Evolutionary conservation across 345 rosid species (phyloP).

Genomic region (Lepidium didymum): DNA sequence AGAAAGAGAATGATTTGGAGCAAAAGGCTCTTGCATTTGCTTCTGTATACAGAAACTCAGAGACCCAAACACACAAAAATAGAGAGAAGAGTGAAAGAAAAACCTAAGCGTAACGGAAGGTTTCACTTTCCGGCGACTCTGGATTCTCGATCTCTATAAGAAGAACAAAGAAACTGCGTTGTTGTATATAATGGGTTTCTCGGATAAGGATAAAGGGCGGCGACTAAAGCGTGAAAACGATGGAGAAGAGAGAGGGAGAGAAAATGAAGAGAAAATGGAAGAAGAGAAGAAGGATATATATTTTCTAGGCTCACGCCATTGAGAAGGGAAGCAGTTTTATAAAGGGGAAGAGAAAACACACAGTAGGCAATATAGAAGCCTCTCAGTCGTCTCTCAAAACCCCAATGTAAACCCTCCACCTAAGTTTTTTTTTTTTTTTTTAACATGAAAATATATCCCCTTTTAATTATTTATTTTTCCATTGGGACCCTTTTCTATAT

Average conservation of each 20-base stretch:
- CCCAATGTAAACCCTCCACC: slow-evolving; percentile 32
- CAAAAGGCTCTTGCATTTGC: slow-evolving; percentile 7
- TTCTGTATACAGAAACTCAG: not conserved
- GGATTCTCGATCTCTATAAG: not conserved
- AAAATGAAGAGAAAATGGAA: not conserved
- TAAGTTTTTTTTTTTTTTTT: not conserved
- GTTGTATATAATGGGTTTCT: not conserved
- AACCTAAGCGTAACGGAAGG: slow-evolving; percentile 5
- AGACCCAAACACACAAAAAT: not conserved
- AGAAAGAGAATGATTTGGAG: not conserved
- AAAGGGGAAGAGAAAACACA: slow-evolving; percentile 4
- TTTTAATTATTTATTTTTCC: not conserved
- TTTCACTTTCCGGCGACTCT: not conserved
- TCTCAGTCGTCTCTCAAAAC: not conserved
- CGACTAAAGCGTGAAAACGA: slow-evolving; percentile 23
- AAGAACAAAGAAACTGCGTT: not conserved
- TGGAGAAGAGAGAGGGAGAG: not conserved
- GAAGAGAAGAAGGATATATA: not conserved
- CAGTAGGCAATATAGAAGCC: not conserved
- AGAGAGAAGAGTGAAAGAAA: not conserved
- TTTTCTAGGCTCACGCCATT: slow-evolving; percentile 17
- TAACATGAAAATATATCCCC: too few species aligned
- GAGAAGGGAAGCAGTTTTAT: slow-evolving; percentile 22
- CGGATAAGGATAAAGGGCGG: slow-evolving; percentile 24
- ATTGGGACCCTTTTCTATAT: too few species aligned